Evolutionary conservation across 306 rosid genomes (phyloP).

Genomic region (Hippophae gyantsensis): DNA sequence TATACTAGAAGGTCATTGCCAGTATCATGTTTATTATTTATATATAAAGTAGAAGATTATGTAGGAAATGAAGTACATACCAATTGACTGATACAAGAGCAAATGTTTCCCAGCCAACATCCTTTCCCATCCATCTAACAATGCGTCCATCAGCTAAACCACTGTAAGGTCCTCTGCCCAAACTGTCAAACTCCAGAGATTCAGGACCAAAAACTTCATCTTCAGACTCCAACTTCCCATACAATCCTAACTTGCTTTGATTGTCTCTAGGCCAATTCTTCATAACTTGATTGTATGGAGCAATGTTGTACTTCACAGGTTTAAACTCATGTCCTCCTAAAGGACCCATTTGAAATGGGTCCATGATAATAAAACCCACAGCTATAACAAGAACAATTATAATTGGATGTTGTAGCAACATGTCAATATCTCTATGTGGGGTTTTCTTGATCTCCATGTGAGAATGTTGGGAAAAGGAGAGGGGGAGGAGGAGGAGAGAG

Average conservation of each 20-base stretch:
- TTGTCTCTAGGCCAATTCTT: conserved; percentile 76
- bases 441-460: conserved; percentile 59
- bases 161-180: conserved; percentile 77
- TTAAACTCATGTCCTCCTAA: conserved; percentile 47
- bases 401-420: conserved; percentile 60
- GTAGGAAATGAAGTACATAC: conserved; percentile 6
- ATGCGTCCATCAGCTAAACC: conserved; percentile 90
- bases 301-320: conserved; percentile 73
- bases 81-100: conserved; percentile 71
- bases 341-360: conserved; percentile 82
- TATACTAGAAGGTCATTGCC: too few relatives aligned
- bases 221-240: conserved; percentile 52
- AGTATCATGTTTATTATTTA: too few relatives aligned
- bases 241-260: conserved; percentile 43
- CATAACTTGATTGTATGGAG: conserved; percentile 78
- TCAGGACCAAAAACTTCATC: conserved; percentile 84
- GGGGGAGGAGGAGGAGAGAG: conserved; percentile 1
- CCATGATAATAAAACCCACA: conserved; percentile 60
- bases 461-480: conserved; percentile 1
- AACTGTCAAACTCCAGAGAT: conserved; percentile 63
- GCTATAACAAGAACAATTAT: conserved; percentile 40
- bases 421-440: conserved; percentile 40
- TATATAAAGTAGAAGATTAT: neutral
- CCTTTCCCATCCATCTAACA: conserved; percentile 89
- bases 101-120: conserved; percentile 85